Percentiles rank a stretch among this genome's conserved stretches.
These are phyloP conservation scores for Vitis hybrid DNA, from an alignment of 177 flowering plant genomes.

Conservation along the genomic window DNA sequence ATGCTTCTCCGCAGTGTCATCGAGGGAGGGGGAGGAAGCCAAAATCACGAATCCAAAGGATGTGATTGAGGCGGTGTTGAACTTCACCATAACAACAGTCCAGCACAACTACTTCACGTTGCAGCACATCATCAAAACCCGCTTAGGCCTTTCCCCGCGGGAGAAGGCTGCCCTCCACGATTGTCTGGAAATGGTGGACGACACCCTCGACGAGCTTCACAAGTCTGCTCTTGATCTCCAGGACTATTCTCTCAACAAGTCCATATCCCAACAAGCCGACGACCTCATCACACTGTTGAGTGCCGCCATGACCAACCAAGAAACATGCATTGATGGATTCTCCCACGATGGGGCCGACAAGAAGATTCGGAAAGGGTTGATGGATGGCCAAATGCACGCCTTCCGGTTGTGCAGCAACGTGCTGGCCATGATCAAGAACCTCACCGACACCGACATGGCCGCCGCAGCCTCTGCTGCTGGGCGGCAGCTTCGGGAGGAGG, in stretches of 20 bases:
- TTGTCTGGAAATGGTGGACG: slow-evolving; percentile 59
- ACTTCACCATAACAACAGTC: slow-evolving; percentile 37
- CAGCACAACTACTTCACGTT: slow-evolving; percentile 36
- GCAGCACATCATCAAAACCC: slow-evolving; percentile 23
- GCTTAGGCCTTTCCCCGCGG: slow-evolving; percentile 29
- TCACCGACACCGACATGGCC: slow-evolving; percentile 28
- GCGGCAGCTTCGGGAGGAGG: slow-evolving; percentile 16
- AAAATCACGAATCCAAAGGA: slow-evolving; percentile 31
- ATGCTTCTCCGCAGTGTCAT: slow-evolving; percentile 49
- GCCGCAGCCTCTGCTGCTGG: too few species aligned
- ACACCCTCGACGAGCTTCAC: slow-evolving; percentile 62
- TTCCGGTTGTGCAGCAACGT: slow-evolving; percentile 60
- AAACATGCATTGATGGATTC: slow-evolving; percentile 70
- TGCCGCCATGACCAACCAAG: slow-evolving; percentile 71
- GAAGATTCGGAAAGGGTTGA: slow-evolving; percentile 23
- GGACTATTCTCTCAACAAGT: slow-evolving; percentile 40
- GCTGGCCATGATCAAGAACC: slow-evolving; percentile 68
- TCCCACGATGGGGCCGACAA: slow-evolving; percentile 51
- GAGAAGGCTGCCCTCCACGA: slow-evolving; percentile 63
- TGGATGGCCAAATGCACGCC: not conserved
- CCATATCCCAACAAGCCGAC: slow-evolving; percentile 44
- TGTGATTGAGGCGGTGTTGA: slow-evolving; percentile 44
- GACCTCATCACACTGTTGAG: slow-evolving; percentile 59
- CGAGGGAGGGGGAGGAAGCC: slow-evolving; percentile 16
- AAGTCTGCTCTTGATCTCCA: slow-evolving; percentile 33